Percentiles rank a stretch among this genome's conserved stretches.
These are phyloP conservation scores for Colletotrichum spaethianum DNA, from an alignment of 2,329 filamentous ascomycete genomes.

Conservation along the genomic window DNA sequence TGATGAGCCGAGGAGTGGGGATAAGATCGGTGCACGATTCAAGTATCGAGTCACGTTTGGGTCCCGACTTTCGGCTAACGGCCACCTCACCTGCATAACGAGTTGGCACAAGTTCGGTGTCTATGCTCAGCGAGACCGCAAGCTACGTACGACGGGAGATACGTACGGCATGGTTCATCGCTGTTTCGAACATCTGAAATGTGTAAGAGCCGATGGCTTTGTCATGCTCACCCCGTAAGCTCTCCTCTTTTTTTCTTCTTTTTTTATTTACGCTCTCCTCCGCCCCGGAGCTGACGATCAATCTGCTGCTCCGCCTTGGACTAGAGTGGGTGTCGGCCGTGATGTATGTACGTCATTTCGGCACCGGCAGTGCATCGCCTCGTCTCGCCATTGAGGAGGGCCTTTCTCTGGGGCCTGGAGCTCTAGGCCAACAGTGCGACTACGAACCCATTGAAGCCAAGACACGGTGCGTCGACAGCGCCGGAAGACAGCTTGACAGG, in stretches of 20 bases:
- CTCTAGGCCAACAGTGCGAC: slow-evolving; percentile 32
- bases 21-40: slow-evolving; percentile 39
- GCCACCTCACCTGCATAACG: slow-evolving; percentile 29
- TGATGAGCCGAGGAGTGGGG: slow-evolving; percentile 34
- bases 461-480: slow-evolving; percentile 8
- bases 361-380: slow-evolving; percentile 37
- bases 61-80: slow-evolving; percentile 24
- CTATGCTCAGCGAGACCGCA: slow-evolving; percentile 17
- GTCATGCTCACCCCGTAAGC: slow-evolving; percentile 30
- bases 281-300: slow-evolving; percentile 32
- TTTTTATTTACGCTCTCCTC: neutral
- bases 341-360: slow-evolving; percentile 39
- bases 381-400: slow-evolving; percentile 33
- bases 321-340: slow-evolving; percentile 34
- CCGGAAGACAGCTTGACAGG: neutral
- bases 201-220: slow-evolving; percentile 26
- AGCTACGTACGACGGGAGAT: neutral
- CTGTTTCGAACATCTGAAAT: slow-evolving; percentile 30
- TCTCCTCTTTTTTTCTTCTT: slow-evolving; percentile 24
- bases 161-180: slow-evolving; percentile 37
- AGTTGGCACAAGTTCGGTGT: slow-evolving; percentile 19
- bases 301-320: slow-evolving; percentile 35
- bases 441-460: neutral
- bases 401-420: slow-evolving; percentile 1
- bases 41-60: slow-evolving; percentile 31